phyloP scores from a whole-genome alignment of 805 yeast species.

The Jamesozyma gamospora region DNA sequence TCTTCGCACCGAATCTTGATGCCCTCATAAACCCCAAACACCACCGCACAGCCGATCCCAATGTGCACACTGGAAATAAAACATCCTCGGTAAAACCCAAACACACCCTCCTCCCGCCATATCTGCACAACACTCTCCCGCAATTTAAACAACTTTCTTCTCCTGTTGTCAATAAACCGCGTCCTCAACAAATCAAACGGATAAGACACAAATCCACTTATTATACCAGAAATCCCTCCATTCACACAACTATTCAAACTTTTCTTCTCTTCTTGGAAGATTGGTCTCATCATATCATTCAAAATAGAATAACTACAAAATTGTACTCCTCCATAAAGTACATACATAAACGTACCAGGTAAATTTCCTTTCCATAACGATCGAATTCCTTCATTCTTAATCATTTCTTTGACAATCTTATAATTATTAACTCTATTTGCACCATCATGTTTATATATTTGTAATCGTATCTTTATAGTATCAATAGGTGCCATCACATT shows the following conservation, averaged over 20 bases:
- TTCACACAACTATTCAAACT: constrained; percentile 37
- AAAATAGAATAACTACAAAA: constrained; percentile 59
- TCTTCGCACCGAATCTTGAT: constrained; percentile 31
- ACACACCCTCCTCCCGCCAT: constrained; percentile 32
- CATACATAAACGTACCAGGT: constrained; percentile 81
- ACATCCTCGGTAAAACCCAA: constrained; percentile 42
- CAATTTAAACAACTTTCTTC: constrained; percentile 12
- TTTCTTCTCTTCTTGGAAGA: constrained; percentile 14
- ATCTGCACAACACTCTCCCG: constrained; percentile 28
- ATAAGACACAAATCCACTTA: constrained; percentile 66
- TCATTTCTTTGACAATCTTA: constrained; percentile 34
- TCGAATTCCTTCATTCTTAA: constrained; percentile 52
- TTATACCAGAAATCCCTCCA: constrained; percentile 70
- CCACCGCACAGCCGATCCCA: constrained; percentile 60
- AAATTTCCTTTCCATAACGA: constrained; percentile 96
- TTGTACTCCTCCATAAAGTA: constrained; percentile 77
- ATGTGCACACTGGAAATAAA: constrained; percentile 48
- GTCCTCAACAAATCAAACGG: constrained; percentile 90
- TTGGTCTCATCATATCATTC: constrained; percentile 34
- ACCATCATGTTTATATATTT: constrained; percentile 7
- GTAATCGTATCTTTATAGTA: constrained; percentile 26
- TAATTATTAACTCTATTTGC: not conserved
- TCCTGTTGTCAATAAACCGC: constrained; percentile 59
- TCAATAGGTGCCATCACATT: constrained; percentile 32
- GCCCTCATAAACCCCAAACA: constrained; percentile 60